Conservation (phyloP, 139 green algal species). For the Volvox reticuliferus region DNA sequence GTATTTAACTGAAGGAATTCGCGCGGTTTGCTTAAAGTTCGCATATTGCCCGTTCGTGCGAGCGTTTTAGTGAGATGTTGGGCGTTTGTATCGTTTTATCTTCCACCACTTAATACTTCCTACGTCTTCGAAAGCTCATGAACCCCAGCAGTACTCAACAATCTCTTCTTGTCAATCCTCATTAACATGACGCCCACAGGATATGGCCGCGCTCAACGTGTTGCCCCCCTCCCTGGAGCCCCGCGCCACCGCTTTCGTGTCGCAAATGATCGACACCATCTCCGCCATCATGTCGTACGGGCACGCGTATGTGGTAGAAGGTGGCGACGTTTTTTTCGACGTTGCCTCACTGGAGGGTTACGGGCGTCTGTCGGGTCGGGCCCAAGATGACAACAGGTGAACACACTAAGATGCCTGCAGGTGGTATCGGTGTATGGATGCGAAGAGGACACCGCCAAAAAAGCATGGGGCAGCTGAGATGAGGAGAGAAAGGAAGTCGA, state of each 20-base stretch:
- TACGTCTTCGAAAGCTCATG: too few relatives aligned
- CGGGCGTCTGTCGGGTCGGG: conserved; percentile 88
- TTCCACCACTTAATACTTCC: too few relatives aligned
- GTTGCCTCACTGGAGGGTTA: conserved; percentile 89
- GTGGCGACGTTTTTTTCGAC: conserved; percentile 96
- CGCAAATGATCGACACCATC: conserved; percentile 92
- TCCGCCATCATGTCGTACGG: conserved; percentile 88
- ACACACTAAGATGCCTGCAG: too few relatives aligned
- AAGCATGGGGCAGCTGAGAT: too few relatives aligned
- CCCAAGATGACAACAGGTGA: conserved; percentile 74
- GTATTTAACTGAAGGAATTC: too few relatives aligned
- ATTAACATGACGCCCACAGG: conserved; percentile 46
- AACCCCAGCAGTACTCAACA: too few relatives aligned
- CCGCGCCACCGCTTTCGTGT: conserved; percentile 90
- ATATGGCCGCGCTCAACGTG: conserved; percentile 93
- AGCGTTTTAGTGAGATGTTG: too few relatives aligned
- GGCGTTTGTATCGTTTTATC: too few relatives aligned
- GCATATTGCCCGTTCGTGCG: too few relatives aligned
- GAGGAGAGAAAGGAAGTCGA: background rate
- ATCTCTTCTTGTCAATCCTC: too few relatives aligned
- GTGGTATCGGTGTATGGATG: too few relatives aligned
- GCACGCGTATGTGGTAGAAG: conserved; percentile 88
- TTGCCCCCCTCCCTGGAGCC: conserved; percentile 91
- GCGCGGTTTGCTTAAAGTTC: too few relatives aligned
- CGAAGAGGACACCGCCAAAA: background rate